A percentile compares a stretch with the other conserved stretches of the same genome.
Conservation (phyloP, 257 asterid species). For the Solanum lycopersicoides region DNA sequence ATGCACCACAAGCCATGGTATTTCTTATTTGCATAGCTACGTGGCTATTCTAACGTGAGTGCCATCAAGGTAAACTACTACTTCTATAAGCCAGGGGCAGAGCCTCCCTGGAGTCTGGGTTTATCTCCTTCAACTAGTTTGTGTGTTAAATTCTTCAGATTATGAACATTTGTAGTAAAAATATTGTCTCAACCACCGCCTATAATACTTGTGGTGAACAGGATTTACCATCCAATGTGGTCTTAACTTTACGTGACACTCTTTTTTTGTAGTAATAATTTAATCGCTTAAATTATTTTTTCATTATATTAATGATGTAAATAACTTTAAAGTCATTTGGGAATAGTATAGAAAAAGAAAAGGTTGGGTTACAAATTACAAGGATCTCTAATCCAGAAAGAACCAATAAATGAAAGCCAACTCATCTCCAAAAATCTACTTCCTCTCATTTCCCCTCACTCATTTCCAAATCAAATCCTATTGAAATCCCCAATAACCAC, state of each 20-base stretch:
- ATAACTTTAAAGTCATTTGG: no score
- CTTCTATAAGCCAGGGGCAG: not conserved
- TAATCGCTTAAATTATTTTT: no score
- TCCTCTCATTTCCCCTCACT: constrained; percentile 31
- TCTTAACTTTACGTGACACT: not conserved
- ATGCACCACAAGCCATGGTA: not conserved
- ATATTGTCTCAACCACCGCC: not conserved
- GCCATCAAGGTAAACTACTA: no score
- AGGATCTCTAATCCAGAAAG: constrained; percentile 40
- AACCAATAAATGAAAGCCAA: constrained; percentile 55
- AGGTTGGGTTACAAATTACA: not conserved
- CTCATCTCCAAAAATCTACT: constrained; percentile 43
- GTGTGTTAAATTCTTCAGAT: not conserved
- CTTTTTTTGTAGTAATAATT: not conserved
- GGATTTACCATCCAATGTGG: not conserved
- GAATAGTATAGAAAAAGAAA: no score
- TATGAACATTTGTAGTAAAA: no score
- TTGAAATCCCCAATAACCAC: not conserved
- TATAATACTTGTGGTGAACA: not conserved
- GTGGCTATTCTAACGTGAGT: not conserved
- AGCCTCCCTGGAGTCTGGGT: not conserved
- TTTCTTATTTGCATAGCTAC: not conserved
- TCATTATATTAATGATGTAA: not conserved
- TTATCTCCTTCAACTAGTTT: not conserved
- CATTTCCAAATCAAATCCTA: constrained; percentile 15